phyloP scores from a whole-genome alignment of 2,329 filamentous ascomycete genomes.

The Colletotrichum cereale region DNA sequence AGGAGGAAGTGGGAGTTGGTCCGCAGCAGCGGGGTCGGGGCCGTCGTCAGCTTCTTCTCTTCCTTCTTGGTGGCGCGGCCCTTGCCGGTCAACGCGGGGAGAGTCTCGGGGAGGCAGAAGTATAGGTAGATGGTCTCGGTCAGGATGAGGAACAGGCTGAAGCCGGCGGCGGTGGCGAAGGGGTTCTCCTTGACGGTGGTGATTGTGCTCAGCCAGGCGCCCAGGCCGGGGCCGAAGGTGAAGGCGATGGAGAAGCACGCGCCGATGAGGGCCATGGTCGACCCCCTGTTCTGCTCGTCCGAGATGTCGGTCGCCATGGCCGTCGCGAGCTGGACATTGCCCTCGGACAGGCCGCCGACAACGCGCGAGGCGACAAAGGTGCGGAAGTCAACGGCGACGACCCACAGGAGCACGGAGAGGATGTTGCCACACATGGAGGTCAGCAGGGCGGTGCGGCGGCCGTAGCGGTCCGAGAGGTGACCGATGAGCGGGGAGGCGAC shows the following conservation, averaged over 20 bases:
- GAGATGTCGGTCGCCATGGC: conserved; percentile 98
- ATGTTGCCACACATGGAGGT: conserved; percentile 96
- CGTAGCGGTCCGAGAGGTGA: conserved; percentile 86
- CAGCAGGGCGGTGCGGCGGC: conserved; percentile 86
- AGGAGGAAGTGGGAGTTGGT: conserved; percentile 89
- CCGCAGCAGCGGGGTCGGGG: conserved; percentile 55
- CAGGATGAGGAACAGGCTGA: conserved; percentile 87
- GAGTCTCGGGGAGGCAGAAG: conserved; percentile 85
- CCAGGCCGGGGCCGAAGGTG: conserved; percentile 93
- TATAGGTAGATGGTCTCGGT: conserved; percentile 92
- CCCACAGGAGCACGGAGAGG: conserved; percentile 92
- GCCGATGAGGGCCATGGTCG: conserved; percentile 96
- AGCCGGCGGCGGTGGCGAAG: conserved; percentile 91
- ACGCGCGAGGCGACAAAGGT: conserved; percentile 95
- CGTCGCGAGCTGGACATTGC: conserved; percentile 95
- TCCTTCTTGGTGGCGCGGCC: conserved; percentile 37
- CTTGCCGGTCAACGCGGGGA: conserved; percentile 67
- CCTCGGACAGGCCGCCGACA: conserved; percentile 93
- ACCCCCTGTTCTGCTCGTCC: conserved; percentile 83
- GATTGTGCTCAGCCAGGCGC: conserved; percentile 85
- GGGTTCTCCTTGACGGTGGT: conserved; percentile 87
- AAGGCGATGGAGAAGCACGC: conserved; percentile 98
- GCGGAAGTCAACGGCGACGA: conserved; percentile 91
- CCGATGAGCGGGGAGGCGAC: conserved; percentile 94
- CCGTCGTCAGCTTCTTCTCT: conserved; percentile 42